These are phyloP conservation scores for Neopestalotiopsis sp. DNA, from an alignment of 2,329 filamentous ascomycete genomes.

Conservation along the genomic window DNA sequence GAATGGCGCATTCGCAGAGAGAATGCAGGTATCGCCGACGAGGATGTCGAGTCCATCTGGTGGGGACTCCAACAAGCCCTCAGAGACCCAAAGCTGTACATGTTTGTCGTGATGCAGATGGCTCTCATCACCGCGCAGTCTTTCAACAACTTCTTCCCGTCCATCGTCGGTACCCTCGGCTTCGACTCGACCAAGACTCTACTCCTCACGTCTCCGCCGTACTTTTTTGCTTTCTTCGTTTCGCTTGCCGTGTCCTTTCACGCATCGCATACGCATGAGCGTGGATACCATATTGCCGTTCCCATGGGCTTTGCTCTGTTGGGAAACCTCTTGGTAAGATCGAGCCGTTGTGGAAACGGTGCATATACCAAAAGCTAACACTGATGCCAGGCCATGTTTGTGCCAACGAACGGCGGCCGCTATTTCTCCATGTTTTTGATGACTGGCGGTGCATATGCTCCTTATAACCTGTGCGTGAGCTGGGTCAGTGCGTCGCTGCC, in stretches of 20 bases:
- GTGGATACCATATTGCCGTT: constrained; percentile 29
- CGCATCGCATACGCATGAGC: constrained; percentile 27
- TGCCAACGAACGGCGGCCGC: constrained; percentile 27
- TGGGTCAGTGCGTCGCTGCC: constrained; percentile 29
- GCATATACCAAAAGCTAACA: background rate
- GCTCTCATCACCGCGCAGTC: constrained; percentile 27
- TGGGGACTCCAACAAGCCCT: constrained; percentile 26
- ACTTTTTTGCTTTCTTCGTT: constrained; percentile 24
- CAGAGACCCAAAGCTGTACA: constrained; percentile 30
- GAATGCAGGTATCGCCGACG: constrained; percentile 30
- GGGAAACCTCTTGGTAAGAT: constrained; percentile 16
- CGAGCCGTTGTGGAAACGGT: background rate
- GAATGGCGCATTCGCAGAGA: constrained; percentile 32
- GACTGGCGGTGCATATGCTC: constrained; percentile 24
- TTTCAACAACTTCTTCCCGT: constrained; percentile 28
- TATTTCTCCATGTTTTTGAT: constrained; percentile 31
- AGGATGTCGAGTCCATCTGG: constrained; percentile 28
- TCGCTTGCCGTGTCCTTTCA: constrained; percentile 28
- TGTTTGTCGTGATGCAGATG: constrained; percentile 32
- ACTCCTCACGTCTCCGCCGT: constrained; percentile 27
- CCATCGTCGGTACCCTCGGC: constrained; percentile 24
- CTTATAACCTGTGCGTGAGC: constrained; percentile 25
- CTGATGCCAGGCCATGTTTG: constrained; percentile 18
- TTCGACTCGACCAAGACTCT: constrained; percentile 28
- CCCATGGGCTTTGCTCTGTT: constrained; percentile 24